Conservation (phyloP, 176 grass and related monocot genomes). For the Microstegium vimineum region DNA sequence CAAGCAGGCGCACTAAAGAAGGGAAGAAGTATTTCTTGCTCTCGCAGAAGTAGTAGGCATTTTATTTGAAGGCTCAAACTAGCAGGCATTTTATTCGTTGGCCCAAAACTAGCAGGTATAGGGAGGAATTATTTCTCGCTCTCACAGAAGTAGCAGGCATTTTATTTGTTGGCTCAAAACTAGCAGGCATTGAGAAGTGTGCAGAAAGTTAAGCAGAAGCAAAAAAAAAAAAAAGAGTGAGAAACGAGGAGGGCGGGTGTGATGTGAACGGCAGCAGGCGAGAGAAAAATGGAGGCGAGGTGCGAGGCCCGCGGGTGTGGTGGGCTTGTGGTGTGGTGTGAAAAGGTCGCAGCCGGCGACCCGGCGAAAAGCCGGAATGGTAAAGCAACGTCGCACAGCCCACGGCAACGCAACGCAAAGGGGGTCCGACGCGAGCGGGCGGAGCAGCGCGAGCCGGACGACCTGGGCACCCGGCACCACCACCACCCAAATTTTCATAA, state of each 20-base stretch:
- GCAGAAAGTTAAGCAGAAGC: not conserved
- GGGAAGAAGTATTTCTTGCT: not conserved
- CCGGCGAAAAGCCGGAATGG: not conserved
- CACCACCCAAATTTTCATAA: too few species aligned
- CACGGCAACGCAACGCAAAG: not conserved
- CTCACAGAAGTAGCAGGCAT: not conserved
- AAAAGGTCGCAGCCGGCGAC: constrained; percentile 17
- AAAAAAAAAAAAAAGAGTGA: not conserved
- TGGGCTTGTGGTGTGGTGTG: not conserved
- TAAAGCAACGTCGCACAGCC: not conserved
- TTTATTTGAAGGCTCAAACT: not conserved
- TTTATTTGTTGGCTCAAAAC: not conserved
- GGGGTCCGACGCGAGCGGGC: not conserved
- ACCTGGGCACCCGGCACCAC: constrained; percentile 16
- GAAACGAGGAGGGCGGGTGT: too few species aligned
- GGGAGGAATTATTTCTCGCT: not conserved
- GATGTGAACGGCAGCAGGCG: not conserved
- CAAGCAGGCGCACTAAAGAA: not conserved
- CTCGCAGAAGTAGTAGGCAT: not conserved
- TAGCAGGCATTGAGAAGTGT: not conserved
- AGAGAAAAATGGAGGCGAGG: not conserved
- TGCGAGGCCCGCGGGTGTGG: too few species aligned
- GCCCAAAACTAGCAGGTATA: too few species aligned
- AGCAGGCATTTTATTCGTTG: too few species aligned
- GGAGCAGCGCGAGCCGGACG: constrained; percentile 6